Evolutionary conservation across 2,329 filamentous ascomycete genomes (phyloP).

Genomic region (Botrytis byssoidea): DNA sequence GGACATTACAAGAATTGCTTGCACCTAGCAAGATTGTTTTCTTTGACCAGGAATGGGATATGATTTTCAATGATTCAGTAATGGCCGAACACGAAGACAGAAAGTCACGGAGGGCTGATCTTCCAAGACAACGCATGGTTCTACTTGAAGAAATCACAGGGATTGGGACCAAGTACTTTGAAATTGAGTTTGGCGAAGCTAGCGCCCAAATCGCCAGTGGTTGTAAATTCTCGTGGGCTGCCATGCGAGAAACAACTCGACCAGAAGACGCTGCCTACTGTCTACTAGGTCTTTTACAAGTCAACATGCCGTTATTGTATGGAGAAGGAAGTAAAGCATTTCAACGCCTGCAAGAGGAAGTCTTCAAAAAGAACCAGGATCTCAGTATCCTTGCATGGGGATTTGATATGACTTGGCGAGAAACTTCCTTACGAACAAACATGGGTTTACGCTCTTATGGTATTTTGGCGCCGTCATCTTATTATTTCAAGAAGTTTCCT

Average conservation of each 20-base stretch:
- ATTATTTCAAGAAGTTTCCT: background rate
- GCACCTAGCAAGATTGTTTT: constrained; percentile 2
- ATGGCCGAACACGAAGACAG: background rate
- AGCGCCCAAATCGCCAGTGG: background rate
- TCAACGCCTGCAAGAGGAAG: constrained; percentile 7
- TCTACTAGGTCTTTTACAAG: constrained; percentile 11
- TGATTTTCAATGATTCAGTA: background rate
- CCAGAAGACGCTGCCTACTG: constrained; percentile 17
- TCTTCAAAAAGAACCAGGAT: constrained; percentile 6
- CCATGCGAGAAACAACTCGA: constrained; percentile 9
- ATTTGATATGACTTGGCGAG: background rate
- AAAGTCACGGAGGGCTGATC: background rate
- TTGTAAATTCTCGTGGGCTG: background rate
- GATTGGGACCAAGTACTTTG: background rate
- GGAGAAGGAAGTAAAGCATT: background rate
- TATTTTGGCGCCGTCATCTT: background rate
- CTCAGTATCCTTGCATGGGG: constrained; percentile 18
- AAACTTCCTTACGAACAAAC: background rate
- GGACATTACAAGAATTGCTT: constrained; percentile 19
- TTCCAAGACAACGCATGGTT: background rate
- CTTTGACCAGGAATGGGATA: background rate
- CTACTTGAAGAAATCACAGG: background rate
- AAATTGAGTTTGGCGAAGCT: background rate
- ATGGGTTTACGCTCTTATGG: background rate
- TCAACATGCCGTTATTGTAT: constrained; percentile 3